Evolutionary conservation across 208 protist species (phyloP), one percentile per base, ranked within the genome.

Genomic region (Angomonas desouzai): DNA sequence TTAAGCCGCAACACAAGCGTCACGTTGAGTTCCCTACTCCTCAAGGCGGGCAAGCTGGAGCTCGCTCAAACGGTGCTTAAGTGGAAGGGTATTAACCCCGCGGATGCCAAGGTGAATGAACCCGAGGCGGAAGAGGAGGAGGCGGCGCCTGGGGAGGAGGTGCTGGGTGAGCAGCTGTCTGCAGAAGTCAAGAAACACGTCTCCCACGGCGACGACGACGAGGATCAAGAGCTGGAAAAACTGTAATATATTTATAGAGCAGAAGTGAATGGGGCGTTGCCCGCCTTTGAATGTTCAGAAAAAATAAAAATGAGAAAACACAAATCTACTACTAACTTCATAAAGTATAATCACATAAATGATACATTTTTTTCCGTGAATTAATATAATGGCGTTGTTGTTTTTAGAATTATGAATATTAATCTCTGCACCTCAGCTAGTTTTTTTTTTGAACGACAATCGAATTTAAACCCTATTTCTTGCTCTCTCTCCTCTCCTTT

Each of bases 11-110:
- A 74, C 72, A 92, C 90, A n/a, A 91, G 84, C 61, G 73, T 96
- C 3, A 83, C 79, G n/a, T 71, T 96, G 11, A 96, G 90, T 53
- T 85, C 85, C 34, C 72, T 96, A 48, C 70, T 96, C n/a, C 72
- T 96, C 18, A 96, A 93, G 64, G 84, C 87, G 0, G 90, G 90
- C 0, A 96, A 92, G 64, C 28, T 88, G 32, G 83, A 96, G 62
- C 66, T 96, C 40, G 90, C 90, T 32, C 87, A 93, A 60, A 86
- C 77, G 16, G 87, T 96, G 33, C 76, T 96, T 18, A 85, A 83
- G 66, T 92, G 84, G 84, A 94, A 92, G 53, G 83, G 83, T n/a
- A 61, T 81, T 11, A 43, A 71, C 0, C 66, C 73, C 1, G 34
- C 56, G 1, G 55, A 66, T 1, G 56, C 9, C 22, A 38, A 48